Conservation (phyloP, 495 filamentous ascomycete species). For the Pyronema domesticum region DNA sequence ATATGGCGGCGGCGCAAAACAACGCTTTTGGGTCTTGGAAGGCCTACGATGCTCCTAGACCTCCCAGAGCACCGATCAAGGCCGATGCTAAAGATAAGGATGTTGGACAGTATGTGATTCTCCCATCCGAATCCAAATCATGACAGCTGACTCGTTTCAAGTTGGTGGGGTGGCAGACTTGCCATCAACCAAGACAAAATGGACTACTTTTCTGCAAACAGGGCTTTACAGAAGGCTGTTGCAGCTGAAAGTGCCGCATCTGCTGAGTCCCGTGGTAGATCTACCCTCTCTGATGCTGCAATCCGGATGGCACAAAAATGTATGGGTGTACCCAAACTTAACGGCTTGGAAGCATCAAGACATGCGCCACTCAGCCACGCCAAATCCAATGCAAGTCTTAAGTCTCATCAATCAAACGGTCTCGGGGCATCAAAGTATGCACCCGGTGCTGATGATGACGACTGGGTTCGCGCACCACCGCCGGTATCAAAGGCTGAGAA, state of each 20-base stretch:
- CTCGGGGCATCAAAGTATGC: background rate
- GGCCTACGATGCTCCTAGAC: background rate
- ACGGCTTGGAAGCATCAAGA: no score
- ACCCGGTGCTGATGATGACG: background rate
- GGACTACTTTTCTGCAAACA: background rate
- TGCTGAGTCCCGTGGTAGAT: background rate
- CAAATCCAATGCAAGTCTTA: no score
- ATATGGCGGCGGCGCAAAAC: background rate
- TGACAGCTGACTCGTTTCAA: background rate
- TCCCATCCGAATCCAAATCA: background rate
- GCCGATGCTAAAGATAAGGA: background rate
- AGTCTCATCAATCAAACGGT: background rate
- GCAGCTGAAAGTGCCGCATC: background rate
- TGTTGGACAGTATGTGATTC: background rate
- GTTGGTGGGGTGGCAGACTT: background rate
- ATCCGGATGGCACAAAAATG: background rate
- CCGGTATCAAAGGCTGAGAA: background rate
- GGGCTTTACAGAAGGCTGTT: background rate
- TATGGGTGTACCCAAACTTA: no score
- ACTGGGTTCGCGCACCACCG: background rate
- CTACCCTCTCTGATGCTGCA: background rate
- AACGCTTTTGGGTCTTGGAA: background rate
- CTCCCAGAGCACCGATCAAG: background rate
- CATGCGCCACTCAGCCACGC: no score
- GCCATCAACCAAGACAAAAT: background rate